Base-by-base conservation (phyloP, 345 rosid species). In the Diplotaxis tenuifolia region DNA sequence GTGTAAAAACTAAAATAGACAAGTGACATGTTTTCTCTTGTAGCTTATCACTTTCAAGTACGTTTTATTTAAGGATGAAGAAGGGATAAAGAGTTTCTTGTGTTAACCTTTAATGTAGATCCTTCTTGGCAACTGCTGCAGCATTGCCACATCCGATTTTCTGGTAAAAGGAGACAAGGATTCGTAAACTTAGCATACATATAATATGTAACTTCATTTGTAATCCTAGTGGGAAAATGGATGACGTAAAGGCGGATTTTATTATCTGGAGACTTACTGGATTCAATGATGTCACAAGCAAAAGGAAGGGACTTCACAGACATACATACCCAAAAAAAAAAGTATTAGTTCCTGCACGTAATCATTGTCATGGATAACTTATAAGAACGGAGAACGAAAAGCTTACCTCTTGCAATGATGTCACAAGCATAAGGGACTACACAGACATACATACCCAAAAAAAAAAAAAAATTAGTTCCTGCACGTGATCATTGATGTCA, bases 61-160 rank as follows among this genome's bases (percentile, higher is more conserved):
- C 6, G 49, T 40, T 40, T 40, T 6, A 40, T 5, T 27, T 64
- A 7, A 9, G 10, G 56, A 63, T 66, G 18, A 25, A 36, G 4
- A 36, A 53, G 6, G 6, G 21, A 54, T 63, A 65, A 45, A 22
- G 67, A 50, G 50, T 47, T 74, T 58, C 6, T 50, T 42, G n/a
- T 53, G 22, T 55, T 78, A 67, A 90, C 99, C 99, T 95, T 95
- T 81, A 92, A 77, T 42, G 96, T 92, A 53, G 75, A 70, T 67
- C 97, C 99, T 79, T 92, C 91, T 95, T 95, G 68, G 99, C 99
- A 85, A 92, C 96, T 53, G 96, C 96, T 4, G 99, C 99, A 56
- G 97, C 99, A 65, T 90, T 90, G 84, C 92, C 99, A 69, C 90
- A 92, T 10, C 97, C 97, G 74, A 89, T 88, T 95, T 92, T 92